These are phyloP conservation scores for Canariomyces notabilis DNA, from an alignment of 2,329 filamentous ascomycete species.

Conservation along the genomic window DNA sequence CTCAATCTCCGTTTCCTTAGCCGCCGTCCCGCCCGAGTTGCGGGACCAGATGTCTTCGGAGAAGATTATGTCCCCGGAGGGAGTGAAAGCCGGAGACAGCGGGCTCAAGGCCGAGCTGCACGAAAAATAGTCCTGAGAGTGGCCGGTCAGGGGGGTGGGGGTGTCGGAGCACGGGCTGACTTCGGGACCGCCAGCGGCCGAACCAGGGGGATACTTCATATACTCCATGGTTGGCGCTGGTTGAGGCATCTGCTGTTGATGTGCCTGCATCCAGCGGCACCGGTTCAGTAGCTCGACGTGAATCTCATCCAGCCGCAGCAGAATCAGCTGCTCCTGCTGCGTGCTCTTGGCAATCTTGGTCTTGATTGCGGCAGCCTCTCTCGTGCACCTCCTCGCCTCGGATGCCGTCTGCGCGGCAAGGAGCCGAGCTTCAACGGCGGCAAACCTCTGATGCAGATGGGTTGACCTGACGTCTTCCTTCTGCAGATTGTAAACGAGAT, in stretches of 20 bases:
- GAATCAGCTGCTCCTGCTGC: constrained; percentile 42
- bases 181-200: background rate
- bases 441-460: constrained; percentile 37
- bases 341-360: constrained; percentile 40
- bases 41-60: constrained; percentile 14
- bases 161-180: background rate
- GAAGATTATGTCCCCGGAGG: constrained; percentile 9
- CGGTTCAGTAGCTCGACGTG: constrained; percentile 44
- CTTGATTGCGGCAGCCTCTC: constrained; percentile 38
- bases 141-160: no score
- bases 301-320: constrained; percentile 45
- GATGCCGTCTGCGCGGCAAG: constrained; percentile 3
- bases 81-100: constrained; percentile 18
- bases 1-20: background rate
- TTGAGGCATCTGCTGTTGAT: constrained; percentile 11
- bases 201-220: background rate
- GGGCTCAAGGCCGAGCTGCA: constrained; percentile 15
- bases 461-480: constrained; percentile 35
- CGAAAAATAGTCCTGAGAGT: background rate
- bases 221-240: background rate
- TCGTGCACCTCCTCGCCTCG: constrained; percentile 29
- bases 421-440: constrained; percentile 31
- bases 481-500: constrained; percentile 40
- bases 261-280: constrained; percentile 35
- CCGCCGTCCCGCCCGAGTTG: background rate